Evolutionary conservation across 768 basidiomycete genomes (phyloP).

Genomic region (Galerina marginata): DNA sequence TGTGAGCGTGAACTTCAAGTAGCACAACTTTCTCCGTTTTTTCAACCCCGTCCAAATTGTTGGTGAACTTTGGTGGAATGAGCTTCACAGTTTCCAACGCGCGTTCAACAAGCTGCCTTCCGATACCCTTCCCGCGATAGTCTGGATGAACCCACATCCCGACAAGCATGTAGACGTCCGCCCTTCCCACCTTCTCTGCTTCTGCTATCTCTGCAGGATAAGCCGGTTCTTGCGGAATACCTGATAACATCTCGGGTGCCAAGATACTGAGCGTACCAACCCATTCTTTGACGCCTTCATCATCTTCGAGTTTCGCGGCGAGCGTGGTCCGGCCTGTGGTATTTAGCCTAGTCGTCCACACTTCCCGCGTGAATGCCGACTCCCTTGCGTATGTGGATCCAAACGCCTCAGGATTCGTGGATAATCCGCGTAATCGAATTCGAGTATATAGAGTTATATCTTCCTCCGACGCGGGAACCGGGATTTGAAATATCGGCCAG

Average conservation of each 20-base stretch:
- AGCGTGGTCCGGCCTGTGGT: slow-evolving; percentile 11
- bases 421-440: slow-evolving; percentile 9
- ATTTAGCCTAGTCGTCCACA: slow-evolving; percentile 9
- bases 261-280: slow-evolving; percentile 15
- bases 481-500: too few species aligned
- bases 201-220: slow-evolving; percentile 1
- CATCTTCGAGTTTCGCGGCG: not conserved
- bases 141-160: slow-evolving; percentile 22
- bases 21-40: not conserved
- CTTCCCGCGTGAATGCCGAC: not conserved
- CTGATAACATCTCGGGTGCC: slow-evolving; percentile 6
- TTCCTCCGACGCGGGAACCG: too few species aligned
- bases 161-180: slow-evolving; percentile 12
- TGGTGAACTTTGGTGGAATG: not conserved
- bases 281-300: not conserved
- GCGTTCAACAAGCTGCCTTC: slow-evolving; percentile 5
- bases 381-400: slow-evolving; percentile 13
- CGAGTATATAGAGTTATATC: too few species aligned
- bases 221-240: not conserved
- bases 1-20: slow-evolving; percentile 1
- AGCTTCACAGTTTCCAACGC: slow-evolving; percentile 6
- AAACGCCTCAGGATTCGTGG: slow-evolving; percentile 16
- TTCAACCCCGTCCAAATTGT: not conserved
- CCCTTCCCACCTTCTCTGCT: not conserved
- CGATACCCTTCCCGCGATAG: slow-evolving; percentile 9